phyloP scores from a whole-genome alignment of 2,329 filamentous ascomycete species.

The Xylariaceae sp. region DNA sequence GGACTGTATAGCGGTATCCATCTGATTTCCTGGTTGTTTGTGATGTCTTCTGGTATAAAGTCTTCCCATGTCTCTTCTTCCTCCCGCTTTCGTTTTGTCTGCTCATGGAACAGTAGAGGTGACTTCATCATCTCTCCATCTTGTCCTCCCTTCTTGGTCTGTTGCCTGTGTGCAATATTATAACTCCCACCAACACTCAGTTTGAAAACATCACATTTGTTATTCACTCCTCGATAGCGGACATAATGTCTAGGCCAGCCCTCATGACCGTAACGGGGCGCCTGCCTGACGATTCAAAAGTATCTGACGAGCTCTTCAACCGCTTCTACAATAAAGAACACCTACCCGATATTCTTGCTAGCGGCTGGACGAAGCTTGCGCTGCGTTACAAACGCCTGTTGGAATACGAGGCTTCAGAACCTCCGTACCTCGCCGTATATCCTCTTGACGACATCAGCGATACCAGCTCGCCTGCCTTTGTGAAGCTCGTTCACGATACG shows the following conservation, averaged over 20 bases:
- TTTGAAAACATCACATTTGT: not conserved
- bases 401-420: not conserved
- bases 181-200: not conserved
- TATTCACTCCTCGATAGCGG: not conserved
- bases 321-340: slow-evolving; percentile 8
- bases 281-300: slow-evolving; percentile 1
- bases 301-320: slow-evolving; percentile 10
- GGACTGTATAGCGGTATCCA: too few species aligned
- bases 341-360: slow-evolving; percentile 3
- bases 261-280: slow-evolving; percentile 5
- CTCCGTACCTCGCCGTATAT: slow-evolving; percentile 12
- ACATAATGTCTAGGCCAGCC: not conserved
- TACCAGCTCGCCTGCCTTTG: not conserved
- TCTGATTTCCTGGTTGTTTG: too few species aligned
- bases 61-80: too few species aligned
- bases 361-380: slow-evolving; percentile 4
- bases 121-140: too few species aligned
- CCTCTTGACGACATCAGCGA: slow-evolving; percentile 3
- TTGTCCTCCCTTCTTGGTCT: too few species aligned
- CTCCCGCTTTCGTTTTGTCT: too few species aligned
- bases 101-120: too few species aligned
- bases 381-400: slow-evolving; percentile 13
- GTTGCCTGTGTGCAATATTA: not conserved
- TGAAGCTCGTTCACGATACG: not conserved
- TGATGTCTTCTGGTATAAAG: too few species aligned